Percentiles rank a stretch among this genome's conserved stretches.
Conservation (phyloP, 176 grass and related monocot genomes). For the Aegilops bicornis region DNA sequence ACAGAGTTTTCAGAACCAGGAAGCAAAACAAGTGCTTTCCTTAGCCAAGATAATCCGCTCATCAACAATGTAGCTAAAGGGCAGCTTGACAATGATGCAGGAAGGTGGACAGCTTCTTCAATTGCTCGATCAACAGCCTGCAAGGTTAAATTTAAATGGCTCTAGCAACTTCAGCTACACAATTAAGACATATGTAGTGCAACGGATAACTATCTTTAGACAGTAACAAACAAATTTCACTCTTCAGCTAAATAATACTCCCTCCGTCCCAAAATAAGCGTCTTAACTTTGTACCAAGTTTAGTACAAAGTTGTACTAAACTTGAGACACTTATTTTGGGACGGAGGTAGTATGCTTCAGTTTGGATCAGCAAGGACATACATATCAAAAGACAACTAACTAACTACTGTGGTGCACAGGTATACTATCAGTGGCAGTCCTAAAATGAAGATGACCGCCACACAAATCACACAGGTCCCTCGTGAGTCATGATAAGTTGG, state of each 20-base stretch:
- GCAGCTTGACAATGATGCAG: slow-evolving; percentile 30
- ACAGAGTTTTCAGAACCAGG: slow-evolving; percentile 51
- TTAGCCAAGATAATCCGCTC: slow-evolving; percentile 60
- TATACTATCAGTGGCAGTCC: slow-evolving; percentile 2
- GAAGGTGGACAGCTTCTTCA: slow-evolving; percentile 52
- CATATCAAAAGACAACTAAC: neutral
- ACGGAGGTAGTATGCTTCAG: neutral
- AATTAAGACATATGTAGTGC: neutral
- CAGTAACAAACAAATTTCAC: slow-evolving; percentile 1
- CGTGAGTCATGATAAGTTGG: neutral
- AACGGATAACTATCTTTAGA: slow-evolving; percentile 16
- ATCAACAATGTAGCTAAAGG: slow-evolving; percentile 47
- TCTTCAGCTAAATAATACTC: neutral
- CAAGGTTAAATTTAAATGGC: slow-evolving; percentile 38
- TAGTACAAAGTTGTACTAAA: too few species aligned
- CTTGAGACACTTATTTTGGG: too few species aligned
- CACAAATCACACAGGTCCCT: neutral
- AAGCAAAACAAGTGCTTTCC: slow-evolving; percentile 58
- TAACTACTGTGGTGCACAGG: neutral
- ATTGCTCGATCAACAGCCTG: slow-evolving; percentile 83
- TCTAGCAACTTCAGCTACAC: neutral
- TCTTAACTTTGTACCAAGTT: too few species aligned
- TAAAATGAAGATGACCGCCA: neutral
- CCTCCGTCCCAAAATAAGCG: too few species aligned
- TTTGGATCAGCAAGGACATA: slow-evolving; percentile 2